A percentile compares a stretch with the other conserved stretches of the same genome.
phyloP scores from a whole-genome alignment of 345 rosid genomes.

The Moringa oleifera region DNA sequence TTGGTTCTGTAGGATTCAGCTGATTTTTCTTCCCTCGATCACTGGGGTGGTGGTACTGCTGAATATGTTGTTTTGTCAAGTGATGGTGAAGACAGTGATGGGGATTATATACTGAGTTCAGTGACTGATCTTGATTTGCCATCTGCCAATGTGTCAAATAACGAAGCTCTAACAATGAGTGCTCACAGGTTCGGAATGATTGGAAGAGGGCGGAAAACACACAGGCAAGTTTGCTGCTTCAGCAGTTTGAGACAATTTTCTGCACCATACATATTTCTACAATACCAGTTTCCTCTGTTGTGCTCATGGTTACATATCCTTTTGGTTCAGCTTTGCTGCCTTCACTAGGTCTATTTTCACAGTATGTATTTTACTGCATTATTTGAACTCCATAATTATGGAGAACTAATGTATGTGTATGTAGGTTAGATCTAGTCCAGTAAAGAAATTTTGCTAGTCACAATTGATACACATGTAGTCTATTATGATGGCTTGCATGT shows the following conservation, averaged over 20 bases:
- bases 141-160: conserved; percentile 30
- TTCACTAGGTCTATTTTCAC: not conserved
- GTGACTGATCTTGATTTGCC: conserved; percentile 51
- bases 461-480: no score
- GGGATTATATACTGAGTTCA: conserved; percentile 50
- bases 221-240: conserved; percentile 43
- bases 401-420: not conserved
- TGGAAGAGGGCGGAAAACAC: conserved; percentile 46
- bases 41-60: conserved; percentile 34
- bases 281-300: not conserved
- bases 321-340: not conserved
- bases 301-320: not conserved
- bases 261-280: not conserved
- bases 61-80: conserved; percentile 55
- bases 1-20: conserved; percentile 31
- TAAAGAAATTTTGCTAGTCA: no score
- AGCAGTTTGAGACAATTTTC: not conserved
- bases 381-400: no score
- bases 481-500: no score
- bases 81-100: conserved; percentile 82
- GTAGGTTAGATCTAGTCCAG: not conserved
- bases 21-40: conserved; percentile 34
- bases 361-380: not conserved
- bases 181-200: conserved; percentile 62
- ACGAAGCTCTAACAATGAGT: conserved; percentile 48